phyloP scores from a whole-genome alignment of 352 stramenopile genomes.

The Globisporangium cystogenes region DNA sequence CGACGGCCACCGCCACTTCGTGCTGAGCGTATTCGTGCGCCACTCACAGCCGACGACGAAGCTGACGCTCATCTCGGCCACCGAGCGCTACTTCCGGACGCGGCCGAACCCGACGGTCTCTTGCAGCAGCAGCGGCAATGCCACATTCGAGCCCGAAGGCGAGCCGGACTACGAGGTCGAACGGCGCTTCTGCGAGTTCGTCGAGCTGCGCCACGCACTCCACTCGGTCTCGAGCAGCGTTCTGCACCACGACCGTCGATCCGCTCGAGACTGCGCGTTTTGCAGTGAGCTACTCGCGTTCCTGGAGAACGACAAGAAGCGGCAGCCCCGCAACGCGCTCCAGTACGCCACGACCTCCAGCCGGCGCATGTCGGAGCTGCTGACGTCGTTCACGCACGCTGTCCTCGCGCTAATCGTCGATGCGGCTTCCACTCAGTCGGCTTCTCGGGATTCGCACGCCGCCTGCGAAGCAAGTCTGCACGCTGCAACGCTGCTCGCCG shows the following conservation, averaged over 20 bases:
- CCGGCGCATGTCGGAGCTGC: not conserved
- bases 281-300: not conserved
- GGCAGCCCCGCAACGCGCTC: not conserved
- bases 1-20: constrained; percentile 8
- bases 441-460: not conserved
- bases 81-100: constrained; percentile 2
- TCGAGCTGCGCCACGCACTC: not conserved
- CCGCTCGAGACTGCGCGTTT: not conserved
- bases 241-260: not conserved
- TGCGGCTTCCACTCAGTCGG: not conserved
- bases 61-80: constrained; percentile 1
- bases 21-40: constrained; percentile 8
- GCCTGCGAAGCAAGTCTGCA: not conserved
- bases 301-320: constrained; percentile 2
- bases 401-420: not conserved
- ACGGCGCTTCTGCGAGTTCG: constrained; percentile 55
- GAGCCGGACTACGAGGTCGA: constrained; percentile 48
- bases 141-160: not conserved
- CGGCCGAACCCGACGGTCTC: not conserved
- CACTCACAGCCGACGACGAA: not conserved
- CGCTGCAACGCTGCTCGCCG: not conserved
- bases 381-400: not conserved
- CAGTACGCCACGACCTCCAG: not conserved
- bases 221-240: not conserved
- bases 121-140: not conserved